These are phyloP conservation scores for Trichosporon sp. DNA, from an alignment of 1,284 basidiomycete genomes.

Conservation along the genomic window DNA sequence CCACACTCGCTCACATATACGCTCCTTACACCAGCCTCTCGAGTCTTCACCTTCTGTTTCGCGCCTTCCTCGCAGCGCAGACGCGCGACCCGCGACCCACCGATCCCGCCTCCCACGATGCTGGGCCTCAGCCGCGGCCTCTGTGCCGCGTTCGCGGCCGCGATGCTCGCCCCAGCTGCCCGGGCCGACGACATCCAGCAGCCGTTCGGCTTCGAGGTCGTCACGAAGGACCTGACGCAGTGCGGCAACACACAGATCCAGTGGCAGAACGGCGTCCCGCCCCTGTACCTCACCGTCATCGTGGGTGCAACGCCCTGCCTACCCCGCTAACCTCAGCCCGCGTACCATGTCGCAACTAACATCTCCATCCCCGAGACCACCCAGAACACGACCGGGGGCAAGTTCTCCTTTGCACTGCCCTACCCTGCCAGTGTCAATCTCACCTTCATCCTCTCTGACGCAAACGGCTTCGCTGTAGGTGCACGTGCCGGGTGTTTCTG, in stretches of 20 bases:
- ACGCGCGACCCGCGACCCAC: not conserved
- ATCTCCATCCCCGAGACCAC: constrained; percentile 30
- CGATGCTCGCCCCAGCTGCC: not conserved
- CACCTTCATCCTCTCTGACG: constrained; percentile 43
- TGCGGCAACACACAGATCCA: constrained; percentile 28
- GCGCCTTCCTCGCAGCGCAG: not conserved
- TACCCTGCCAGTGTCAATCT: constrained; percentile 21
- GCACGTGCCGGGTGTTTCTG: not conserved
- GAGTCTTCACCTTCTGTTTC: not conserved
- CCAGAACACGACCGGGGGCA: constrained; percentile 19
- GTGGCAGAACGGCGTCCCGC: constrained; percentile 32
- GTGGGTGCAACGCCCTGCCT: constrained; percentile 23
- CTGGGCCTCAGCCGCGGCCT: not conserved
- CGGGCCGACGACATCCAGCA: not conserved
- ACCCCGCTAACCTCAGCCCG: constrained; percentile 23
- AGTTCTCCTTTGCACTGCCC: constrained; percentile 30
- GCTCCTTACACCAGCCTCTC: too few relatives aligned
- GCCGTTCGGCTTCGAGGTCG: constrained; percentile 29
- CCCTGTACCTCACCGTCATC: constrained; percentile 33
- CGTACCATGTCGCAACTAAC: constrained; percentile 37
- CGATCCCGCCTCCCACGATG: not conserved
- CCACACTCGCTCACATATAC: not conserved
- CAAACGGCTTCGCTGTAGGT: constrained; percentile 38
- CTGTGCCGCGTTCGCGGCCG: not conserved
- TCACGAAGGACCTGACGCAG: constrained; percentile 16